phyloP scores from a whole-genome alignment of 2,329 filamentous ascomycete species.

The Phyllosticta citribraziliensis region DNA sequence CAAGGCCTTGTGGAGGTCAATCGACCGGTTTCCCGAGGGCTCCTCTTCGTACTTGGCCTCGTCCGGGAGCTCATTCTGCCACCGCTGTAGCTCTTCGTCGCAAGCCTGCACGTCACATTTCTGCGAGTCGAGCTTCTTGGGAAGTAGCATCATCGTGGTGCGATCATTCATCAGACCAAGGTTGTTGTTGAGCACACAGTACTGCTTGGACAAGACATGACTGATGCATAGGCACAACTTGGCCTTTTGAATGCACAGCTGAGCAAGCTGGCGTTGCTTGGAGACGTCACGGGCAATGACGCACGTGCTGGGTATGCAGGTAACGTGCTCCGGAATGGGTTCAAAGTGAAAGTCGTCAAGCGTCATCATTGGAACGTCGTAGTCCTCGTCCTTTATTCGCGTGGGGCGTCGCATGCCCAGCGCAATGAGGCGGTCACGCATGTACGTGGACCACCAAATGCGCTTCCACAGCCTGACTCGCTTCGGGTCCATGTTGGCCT shows the following conservation, averaged over 20 bases:
- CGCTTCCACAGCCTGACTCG: slow-evolving; percentile 84
- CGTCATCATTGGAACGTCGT: slow-evolving; percentile 82
- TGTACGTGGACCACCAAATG: slow-evolving; percentile 97
- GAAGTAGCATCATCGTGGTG: slow-evolving; percentile 78
- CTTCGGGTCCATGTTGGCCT: slow-evolving; percentile 61
- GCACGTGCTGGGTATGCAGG: slow-evolving; percentile 60
- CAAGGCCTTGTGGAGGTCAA: slow-evolving; percentile 68
- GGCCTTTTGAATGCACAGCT: slow-evolving; percentile 86
- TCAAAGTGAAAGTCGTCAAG: slow-evolving; percentile 76
- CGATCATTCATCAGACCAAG: slow-evolving; percentile 61
- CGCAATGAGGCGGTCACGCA: slow-evolving; percentile 85
- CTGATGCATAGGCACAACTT: slow-evolving; percentile 84
- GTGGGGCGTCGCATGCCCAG: slow-evolving; percentile 89
- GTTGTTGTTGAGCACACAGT: slow-evolving; percentile 80
- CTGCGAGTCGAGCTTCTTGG: slow-evolving; percentile 78
- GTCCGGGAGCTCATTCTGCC: slow-evolving; percentile 62
- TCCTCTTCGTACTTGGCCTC: slow-evolving; percentile 61
- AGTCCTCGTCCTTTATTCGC: slow-evolving; percentile 86
- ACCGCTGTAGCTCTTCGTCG: slow-evolving; percentile 68
- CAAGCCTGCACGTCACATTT: slow-evolving; percentile 69
- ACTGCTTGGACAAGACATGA: slow-evolving; percentile 81
- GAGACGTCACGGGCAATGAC: slow-evolving; percentile 58
- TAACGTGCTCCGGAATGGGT: slow-evolving; percentile 55
- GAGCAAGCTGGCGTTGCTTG: slow-evolving; percentile 68
- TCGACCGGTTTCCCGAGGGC: slow-evolving; percentile 49